Conservation (phyloP, 2,329 filamentous ascomycete species). For the Xylaria sp. region DNA sequence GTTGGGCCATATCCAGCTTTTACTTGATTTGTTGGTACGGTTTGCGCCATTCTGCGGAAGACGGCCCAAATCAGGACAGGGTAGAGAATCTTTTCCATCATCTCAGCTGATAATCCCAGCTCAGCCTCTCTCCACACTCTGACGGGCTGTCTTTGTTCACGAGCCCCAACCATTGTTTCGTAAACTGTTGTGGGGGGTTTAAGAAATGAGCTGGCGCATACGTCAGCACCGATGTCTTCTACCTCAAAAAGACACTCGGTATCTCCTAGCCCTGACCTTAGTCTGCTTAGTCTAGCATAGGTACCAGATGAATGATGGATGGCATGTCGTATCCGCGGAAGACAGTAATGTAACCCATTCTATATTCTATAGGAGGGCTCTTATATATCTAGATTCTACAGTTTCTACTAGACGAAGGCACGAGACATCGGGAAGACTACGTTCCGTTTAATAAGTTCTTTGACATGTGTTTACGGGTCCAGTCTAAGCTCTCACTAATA, state of each 20-base stretch:
- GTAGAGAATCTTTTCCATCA: conserved; percentile 19
- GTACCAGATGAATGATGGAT: too few species aligned
- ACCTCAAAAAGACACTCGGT: background rate
- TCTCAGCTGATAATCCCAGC: conserved; percentile 36
- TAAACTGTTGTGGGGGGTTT: conserved; percentile 16
- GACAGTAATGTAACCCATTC: too few species aligned
- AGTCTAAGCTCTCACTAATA: background rate
- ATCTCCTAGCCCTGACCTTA: too few species aligned
- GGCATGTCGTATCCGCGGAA: too few species aligned
- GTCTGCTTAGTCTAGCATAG: too few species aligned
- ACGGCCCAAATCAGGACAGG: conserved; percentile 1
- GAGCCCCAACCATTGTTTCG: conserved; percentile 2
- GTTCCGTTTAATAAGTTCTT: background rate
- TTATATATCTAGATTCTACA: too few species aligned
- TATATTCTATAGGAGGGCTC: too few species aligned
- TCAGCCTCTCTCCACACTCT: conserved; percentile 27
- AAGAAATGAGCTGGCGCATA: conserved; percentile 23
- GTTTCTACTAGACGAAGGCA: too few species aligned
- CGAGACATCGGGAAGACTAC: background rate
- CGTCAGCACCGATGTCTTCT: conserved; percentile 9
- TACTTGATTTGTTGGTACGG: too few species aligned
- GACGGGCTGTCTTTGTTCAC: conserved; percentile 24
- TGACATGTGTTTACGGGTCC: background rate
- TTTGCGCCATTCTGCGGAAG: background rate
- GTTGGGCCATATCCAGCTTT: too few species aligned